A percentile compares a stretch with the other conserved stretches of the same genome.
Conservation (phyloP, 805 yeast species). For the Wickerhamomyces bovis region DNA sequence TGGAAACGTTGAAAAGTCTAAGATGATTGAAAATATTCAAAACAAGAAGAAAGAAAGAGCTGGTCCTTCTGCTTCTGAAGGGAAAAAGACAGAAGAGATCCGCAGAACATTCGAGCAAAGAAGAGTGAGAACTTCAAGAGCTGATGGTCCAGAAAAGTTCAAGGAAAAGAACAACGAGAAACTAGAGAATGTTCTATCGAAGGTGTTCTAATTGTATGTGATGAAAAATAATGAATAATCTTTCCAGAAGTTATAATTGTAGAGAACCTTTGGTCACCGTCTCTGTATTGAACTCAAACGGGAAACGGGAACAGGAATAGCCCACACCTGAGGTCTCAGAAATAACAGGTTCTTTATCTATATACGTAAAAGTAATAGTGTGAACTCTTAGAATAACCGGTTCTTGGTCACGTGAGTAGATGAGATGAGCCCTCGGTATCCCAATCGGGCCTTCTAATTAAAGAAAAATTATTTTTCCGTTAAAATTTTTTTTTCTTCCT, state of each 20-base stretch:
- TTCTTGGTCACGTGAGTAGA: constrained; percentile 5
- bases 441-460: neutral
- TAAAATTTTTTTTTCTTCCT: constrained; percentile 1
- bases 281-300: too few species aligned
- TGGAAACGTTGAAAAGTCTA: constrained; percentile 78
- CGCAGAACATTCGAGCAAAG: constrained; percentile 69
- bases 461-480: constrained; percentile 10
- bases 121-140: constrained; percentile 58
- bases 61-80: constrained; percentile 17
- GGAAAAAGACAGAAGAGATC: constrained; percentile 29
- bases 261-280: neutral
- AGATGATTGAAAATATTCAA: constrained; percentile 64
- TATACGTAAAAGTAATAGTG: too few species aligned
- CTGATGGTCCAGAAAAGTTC: constrained; percentile 47
- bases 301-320: too few species aligned
- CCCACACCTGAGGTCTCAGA: too few species aligned
- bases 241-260: neutral
- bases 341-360: too few species aligned
- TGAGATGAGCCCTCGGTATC: constrained; percentile 10
- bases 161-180: constrained; percentile 38
- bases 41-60: constrained; percentile 26
- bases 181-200: constrained; percentile 29
- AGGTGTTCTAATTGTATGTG: constrained; percentile 11
- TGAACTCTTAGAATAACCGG: too few species aligned
- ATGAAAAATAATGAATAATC: neutral